phyloP scores from a whole-genome alignment of 2,329 filamentous ascomycete genomes.

The Penicillium sp. region DNA sequence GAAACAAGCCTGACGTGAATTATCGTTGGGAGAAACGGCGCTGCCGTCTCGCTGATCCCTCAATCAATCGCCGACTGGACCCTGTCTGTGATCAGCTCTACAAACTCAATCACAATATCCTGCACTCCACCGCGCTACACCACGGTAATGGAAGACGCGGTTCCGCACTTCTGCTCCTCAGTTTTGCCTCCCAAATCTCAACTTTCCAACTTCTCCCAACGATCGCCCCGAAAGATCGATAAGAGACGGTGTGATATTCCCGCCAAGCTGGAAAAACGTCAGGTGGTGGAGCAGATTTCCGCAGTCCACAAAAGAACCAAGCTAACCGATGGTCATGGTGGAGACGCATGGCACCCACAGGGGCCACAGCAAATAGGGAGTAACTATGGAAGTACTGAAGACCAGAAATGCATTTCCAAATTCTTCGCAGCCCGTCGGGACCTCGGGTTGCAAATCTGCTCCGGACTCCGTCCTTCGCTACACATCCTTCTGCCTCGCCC shows the following conservation, averaged over 20 bases:
- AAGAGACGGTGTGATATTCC: neutral
- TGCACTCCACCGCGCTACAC: neutral
- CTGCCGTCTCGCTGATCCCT: neutral
- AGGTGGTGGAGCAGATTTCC: constrained; percentile 5
- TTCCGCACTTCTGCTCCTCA: neutral
- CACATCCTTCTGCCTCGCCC: neutral
- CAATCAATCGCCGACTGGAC: neutral
- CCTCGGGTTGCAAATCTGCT: constrained; percentile 15
- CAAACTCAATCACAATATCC: neutral
- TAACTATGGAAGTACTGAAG: no score
- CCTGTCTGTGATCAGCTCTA: neutral
- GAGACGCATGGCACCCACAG: neutral
- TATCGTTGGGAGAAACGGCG: neutral
- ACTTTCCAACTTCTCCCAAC: neutral
- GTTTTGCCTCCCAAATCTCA: neutral
- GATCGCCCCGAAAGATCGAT: constrained; percentile 4
- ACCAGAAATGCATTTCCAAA: no score
- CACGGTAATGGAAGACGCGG: neutral
- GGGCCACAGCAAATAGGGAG: constrained; percentile 6
- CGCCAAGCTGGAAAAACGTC: neutral
- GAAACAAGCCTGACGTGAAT: constrained; percentile 5
- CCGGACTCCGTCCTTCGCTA: neutral
- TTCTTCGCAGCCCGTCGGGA: neutral
- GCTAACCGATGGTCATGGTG: constrained; percentile 15
- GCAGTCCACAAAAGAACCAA: neutral